Conservation (phyloP, 805 yeast species). For the Brettanomyces naardenensis region DNA sequence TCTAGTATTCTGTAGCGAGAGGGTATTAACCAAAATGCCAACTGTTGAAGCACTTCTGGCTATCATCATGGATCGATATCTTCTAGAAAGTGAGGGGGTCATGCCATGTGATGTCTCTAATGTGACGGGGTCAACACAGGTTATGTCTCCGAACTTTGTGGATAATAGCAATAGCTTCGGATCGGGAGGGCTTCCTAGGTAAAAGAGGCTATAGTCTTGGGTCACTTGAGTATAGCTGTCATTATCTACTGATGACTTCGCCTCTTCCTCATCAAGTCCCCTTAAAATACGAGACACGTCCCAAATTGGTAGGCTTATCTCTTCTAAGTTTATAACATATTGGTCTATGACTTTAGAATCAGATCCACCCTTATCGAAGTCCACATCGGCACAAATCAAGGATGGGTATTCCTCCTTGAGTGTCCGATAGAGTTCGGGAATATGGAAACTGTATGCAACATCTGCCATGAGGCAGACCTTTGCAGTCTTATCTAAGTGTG, state of each 20-base stretch:
- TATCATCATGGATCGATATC: conserved; percentile 80
- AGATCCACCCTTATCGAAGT: conserved; percentile 18
- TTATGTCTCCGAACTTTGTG: conserved; percentile 54
- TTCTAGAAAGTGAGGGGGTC: conserved; percentile 68
- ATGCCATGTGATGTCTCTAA: conserved; percentile 44
- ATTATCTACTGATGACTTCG: conserved; percentile 11
- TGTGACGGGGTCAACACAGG: conserved; percentile 38
- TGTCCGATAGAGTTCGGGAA: conserved; percentile 30
- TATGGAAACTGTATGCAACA: conserved; percentile 49
- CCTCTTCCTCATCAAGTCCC: conserved; percentile 18
- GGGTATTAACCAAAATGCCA: conserved; percentile 84
- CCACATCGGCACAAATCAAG: conserved; percentile 33
- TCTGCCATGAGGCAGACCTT: conserved; percentile 66
- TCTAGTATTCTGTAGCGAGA: conserved; percentile 71
- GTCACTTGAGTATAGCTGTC: conserved; percentile 26
- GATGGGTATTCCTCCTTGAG: conserved; percentile 27
- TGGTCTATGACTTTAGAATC: conserved; percentile 20
- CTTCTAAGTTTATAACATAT: conserved; percentile 1
- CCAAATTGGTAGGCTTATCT: conserved; percentile 5
- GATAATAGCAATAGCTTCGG: conserved; percentile 72
- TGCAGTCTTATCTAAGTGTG: conserved; percentile 31
- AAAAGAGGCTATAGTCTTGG: conserved; percentile 53
- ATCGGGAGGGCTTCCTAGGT: conserved; percentile 64
- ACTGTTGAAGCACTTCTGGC: conserved; percentile 90
- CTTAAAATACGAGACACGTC: conserved; percentile 26